Percentiles rank a stretch among this genome's conserved stretches.
Evolutionary conservation across 805 yeast species (phyloP).

Genomic region (Saccharomycopsis babjevae): DNA sequence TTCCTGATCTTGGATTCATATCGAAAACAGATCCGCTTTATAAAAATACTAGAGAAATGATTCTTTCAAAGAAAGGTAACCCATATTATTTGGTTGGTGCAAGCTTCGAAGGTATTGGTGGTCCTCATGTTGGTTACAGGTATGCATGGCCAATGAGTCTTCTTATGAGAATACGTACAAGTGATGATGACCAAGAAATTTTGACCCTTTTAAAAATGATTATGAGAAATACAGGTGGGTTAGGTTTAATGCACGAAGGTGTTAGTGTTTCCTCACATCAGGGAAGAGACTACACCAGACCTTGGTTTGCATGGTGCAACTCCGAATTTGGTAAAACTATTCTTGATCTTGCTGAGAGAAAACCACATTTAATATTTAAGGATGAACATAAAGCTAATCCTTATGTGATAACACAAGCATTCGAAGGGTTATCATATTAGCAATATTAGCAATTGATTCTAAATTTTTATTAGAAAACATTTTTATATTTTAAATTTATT

Average conservation of each 20-base stretch:
- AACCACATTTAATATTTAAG: constrained; percentile 62
- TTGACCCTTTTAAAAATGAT: constrained; percentile 36
- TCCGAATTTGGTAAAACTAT: constrained; percentile 85
- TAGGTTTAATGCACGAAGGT: constrained; percentile 81
- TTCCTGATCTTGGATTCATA: constrained; percentile 70
- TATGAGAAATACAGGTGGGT: constrained; percentile 52
- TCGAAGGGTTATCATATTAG: constrained; percentile 1
- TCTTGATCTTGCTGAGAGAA: constrained; percentile 60
- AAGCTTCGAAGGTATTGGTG: constrained; percentile 71
- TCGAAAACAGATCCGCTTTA: constrained; percentile 45
- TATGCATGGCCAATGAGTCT: constrained; percentile 90
- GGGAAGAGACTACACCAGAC: constrained; percentile 51
- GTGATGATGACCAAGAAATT: constrained; percentile 64
- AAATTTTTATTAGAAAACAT: background rate
- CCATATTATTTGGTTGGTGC: constrained; percentile 65
- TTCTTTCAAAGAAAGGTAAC: constrained; percentile 56
- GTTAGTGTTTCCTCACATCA: constrained; percentile 48
- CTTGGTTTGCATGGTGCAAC: constrained; percentile 95
- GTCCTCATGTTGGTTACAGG: constrained; percentile 76
- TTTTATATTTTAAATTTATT: background rate
- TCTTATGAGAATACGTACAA: constrained; percentile 64
- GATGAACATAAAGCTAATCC: constrained; percentile 23
- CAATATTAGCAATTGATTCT: background rate
- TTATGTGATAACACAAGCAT: constrained; percentile 11
- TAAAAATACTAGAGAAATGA: constrained; percentile 71